A percentile compares a stretch with the other conserved stretches of the same genome.
Evolutionary conservation across 768 basidiomycete species (phyloP).

Genomic region (Boletus insuetus): DNA sequence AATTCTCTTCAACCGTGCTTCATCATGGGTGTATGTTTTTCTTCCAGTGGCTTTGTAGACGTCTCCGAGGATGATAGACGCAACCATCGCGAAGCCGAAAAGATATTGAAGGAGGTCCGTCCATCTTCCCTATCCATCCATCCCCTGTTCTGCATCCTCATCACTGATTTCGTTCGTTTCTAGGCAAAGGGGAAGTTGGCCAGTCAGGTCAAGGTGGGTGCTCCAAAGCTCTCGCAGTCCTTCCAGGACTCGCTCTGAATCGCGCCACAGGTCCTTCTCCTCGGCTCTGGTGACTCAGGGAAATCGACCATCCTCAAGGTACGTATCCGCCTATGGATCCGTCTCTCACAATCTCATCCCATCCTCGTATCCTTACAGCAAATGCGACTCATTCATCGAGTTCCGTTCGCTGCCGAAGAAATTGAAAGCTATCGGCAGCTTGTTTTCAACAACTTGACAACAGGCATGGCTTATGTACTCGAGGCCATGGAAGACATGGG

Average conservation of each 20-base stretch:
- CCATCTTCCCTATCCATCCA: neutral
- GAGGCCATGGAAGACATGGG: slow-evolving; percentile 91
- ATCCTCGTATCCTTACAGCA: slow-evolving; percentile 48
- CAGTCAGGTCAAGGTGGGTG: slow-evolving; percentile 68
- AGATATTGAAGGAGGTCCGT: slow-evolving; percentile 71
- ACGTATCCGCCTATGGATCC: neutral
- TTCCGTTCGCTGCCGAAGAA: slow-evolving; percentile 80
- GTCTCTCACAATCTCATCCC: neutral
- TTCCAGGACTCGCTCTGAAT: neutral
- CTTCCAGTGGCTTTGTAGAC: slow-evolving; percentile 52
- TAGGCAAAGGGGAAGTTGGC: slow-evolving; percentile 76
- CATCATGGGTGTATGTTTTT: slow-evolving; percentile 79
- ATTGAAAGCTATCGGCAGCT: slow-evolving; percentile 89
- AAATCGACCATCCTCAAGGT: slow-evolving; percentile 92
- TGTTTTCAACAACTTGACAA: slow-evolving; percentile 88
- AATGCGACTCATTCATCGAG: slow-evolving; percentile 93
- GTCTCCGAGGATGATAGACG: slow-evolving; percentile 67
- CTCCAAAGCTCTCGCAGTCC: neutral
- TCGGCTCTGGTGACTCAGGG: slow-evolving; percentile 92
- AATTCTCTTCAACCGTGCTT: neutral
- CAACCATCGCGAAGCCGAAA: slow-evolving; percentile 69
- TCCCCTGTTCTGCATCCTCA: neutral
- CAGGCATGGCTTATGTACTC: slow-evolving; percentile 78
- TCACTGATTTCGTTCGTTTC: neutral
- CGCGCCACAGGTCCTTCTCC: slow-evolving; percentile 64